Evolutionary conservation across 1,139 yeast genomes (phyloP), one percentile per base, ranked within the genome.

Genomic region (Geotrichum fermentans): DNA sequence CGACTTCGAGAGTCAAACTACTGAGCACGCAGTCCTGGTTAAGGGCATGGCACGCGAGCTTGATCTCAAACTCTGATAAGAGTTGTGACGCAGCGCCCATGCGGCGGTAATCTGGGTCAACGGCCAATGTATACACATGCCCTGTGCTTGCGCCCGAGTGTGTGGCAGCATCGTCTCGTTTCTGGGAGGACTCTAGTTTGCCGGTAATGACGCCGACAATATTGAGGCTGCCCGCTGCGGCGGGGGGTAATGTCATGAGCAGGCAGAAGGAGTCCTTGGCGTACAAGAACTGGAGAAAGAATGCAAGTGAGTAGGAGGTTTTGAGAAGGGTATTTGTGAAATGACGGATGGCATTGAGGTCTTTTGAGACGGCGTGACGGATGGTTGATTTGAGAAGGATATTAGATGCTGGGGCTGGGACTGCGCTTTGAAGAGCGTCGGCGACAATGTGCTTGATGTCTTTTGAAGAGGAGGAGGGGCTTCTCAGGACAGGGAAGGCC

Each of bases 221-320:
- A 17, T 40, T 43, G 21, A 41, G 16, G 14, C 30, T 17, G 28
- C 40, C 32, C 1, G 51, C 33, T 29, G 38, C 35, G 35, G 41
- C 40, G 28, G 28, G 28, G 20, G 54, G 44, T 42, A 28, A 41
- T 21, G 29, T 51, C 37, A 39, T 55, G 17, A 46, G 18, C 21
- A 56, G 49, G 41, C 55, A 53, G 43, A 51, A 45, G 26, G 49
- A 36, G 43, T 53, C 48, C 17, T 43, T 29, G n/a, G 45, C 43
- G 38, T 49, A 52, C 24, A 57, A 49, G 47, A 56, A 58, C 44
- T 57, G 61, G n/a, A 57, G 49, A 22, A 56, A 58, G 42, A 58
- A 58, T 18, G 51, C 49, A 7, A 47, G 26, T 6, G 56, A 37
- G 51, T 58, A 58, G 33, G 41, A 16, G 21, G 48, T 46, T 21